A percentile compares a stretch with the other conserved stretches of the same genome.
phyloP scores from a whole-genome alignment of 768 basidiomycete genomes.

The Dacryopinax primogenitus region DNA sequence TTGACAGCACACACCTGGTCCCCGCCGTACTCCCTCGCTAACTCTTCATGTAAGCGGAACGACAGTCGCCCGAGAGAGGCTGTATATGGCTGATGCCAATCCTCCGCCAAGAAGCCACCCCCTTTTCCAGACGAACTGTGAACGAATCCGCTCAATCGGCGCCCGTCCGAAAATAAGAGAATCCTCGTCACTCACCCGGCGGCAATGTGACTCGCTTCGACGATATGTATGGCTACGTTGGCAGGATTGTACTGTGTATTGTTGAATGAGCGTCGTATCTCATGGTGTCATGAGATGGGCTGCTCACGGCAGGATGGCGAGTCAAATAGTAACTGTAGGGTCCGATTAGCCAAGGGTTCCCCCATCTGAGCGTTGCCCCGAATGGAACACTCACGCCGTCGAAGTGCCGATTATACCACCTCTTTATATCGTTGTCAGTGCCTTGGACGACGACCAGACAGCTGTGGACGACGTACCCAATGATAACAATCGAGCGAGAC shows the following conservation, averaged over 20 bases:
- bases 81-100: conserved; percentile 60
- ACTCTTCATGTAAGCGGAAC: conserved; percentile 56
- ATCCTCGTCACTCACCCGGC: conserved; percentile 14
- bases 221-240: conserved; percentile 13
- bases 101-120: conserved; percentile 66
- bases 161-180: neutral
- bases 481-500: conserved; percentile 14
- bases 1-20: conserved; percentile 16
- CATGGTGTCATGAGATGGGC: neutral
- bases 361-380: neutral
- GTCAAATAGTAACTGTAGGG: conserved; percentile 47
- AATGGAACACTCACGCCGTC: conserved; percentile 13
- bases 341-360: neutral
- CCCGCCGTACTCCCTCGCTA: conserved; percentile 60
- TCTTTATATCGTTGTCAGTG: conserved; percentile 6
- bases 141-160: conserved; percentile 40
- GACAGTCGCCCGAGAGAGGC: conserved; percentile 53
- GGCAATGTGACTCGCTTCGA: conserved; percentile 20
- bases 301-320: conserved; percentile 32
- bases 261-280: neutral
- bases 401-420: conserved; percentile 18
- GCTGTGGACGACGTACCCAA: conserved; percentile 8
- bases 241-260: conserved; percentile 9
- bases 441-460: neutral
- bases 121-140: conserved; percentile 78